Evolutionary conservation across 441 rosid genomes (phyloP).

Genomic region (Hura crepitans): DNA sequence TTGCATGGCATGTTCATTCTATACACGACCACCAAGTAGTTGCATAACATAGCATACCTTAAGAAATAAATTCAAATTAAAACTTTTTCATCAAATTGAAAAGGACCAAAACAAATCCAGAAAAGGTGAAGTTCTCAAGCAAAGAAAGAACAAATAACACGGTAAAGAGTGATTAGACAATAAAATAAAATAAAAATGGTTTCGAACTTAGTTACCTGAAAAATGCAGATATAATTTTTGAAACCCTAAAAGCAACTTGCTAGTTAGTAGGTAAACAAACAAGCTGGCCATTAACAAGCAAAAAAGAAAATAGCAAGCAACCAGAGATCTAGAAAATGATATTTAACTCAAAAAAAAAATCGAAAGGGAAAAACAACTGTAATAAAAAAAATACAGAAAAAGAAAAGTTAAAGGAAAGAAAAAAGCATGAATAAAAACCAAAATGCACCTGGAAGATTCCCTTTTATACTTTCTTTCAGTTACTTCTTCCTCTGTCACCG

Average conservation of each 20-base stretch:
- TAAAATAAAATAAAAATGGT: neutral
- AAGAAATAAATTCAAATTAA: neutral
- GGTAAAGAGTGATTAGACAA: neutral
- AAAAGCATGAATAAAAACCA: neutral
- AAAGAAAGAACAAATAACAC: neutral
- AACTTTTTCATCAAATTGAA: neutral
- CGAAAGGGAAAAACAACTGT: neutral
- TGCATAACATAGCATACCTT: neutral
- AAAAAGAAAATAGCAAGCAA: conserved; percentile 3
- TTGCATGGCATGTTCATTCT: neutral
- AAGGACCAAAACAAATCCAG: neutral
- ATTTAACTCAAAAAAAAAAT: neutral
- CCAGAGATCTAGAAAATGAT: conserved; percentile 15
- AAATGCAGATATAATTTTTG: neutral
- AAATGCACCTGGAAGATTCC: conserved; percentile 9
- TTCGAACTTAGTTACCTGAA: conserved; percentile 9
- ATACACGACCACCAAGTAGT: neutral
- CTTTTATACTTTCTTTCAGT: neutral
- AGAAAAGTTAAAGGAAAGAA: neutral
- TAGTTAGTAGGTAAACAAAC: neutral
- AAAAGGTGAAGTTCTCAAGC: neutral
- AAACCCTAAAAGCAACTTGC: conserved; percentile 5
- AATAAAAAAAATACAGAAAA: neutral
- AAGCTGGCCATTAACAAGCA: neutral
- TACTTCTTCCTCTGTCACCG: neutral